Percentiles rank a stretch among this genome's conserved stretches.
These are phyloP conservation scores for Mytilinidion resinicola DNA, from an alignment of 495 filamentous ascomycete species.

Conservation along the genomic window DNA sequence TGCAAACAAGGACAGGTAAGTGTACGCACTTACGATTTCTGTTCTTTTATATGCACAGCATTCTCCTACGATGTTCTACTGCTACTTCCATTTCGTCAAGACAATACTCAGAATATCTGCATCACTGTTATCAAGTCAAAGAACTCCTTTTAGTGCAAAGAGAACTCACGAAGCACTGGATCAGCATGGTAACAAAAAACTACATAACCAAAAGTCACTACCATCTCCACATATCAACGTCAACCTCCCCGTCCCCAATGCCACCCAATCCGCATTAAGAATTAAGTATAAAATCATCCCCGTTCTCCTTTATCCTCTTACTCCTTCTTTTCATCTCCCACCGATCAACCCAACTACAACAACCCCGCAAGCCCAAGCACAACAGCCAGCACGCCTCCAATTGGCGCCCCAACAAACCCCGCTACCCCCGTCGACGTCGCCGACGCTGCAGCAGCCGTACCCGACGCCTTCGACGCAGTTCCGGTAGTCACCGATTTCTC, in stretches of 20 bases:
- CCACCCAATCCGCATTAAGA: not conserved
- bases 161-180: no score
- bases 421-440: constrained; percentile 16
- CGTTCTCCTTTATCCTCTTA: not conserved
- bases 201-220: no score
- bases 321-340: not conserved
- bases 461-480: not conserved
- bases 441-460: not conserved
- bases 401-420: constrained; percentile 9
- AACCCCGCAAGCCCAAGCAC: constrained; percentile 22
- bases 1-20: no score
- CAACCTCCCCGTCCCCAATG: not conserved
- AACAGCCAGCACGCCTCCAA: constrained; percentile 17
- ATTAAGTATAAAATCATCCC: not conserved
- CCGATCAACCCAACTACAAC: constrained; percentile 13
- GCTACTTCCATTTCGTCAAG: no score
- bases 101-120: no score
- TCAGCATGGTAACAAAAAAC: no score
- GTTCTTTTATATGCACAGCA: no score
- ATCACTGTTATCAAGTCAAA: no score
- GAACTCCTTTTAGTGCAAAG: no score
- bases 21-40: no score
- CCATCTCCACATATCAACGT: no score
- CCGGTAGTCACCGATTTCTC: not conserved
- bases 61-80: no score